phyloP scores from a whole-genome alignment of 768 basidiomycete species.

The Tubosaeta brunneosetosa region DNA sequence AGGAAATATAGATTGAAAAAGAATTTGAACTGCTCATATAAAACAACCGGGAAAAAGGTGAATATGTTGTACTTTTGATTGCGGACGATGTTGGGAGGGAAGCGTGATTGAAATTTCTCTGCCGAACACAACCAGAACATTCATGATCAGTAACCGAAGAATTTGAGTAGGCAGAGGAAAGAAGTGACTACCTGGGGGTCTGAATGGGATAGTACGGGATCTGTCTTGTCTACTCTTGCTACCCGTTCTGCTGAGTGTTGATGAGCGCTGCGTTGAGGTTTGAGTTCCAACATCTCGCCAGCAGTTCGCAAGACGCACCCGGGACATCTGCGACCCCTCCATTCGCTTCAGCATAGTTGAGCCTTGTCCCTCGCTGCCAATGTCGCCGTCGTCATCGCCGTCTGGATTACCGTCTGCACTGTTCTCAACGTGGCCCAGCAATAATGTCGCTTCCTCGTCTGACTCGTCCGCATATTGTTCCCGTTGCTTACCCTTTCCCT shows the following conservation, averaged over 20 bases:
- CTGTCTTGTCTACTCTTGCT: slow-evolving; percentile 48
- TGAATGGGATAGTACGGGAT: slow-evolving; percentile 74
- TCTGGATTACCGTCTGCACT: slow-evolving; percentile 34
- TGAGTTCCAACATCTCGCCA: neutral
- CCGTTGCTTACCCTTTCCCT: slow-evolving; percentile 42
- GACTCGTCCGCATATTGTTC: slow-evolving; percentile 59
- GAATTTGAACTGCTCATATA: slow-evolving; percentile 99
- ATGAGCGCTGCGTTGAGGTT: slow-evolving; percentile 17
- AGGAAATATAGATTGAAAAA: slow-evolving; percentile 99
- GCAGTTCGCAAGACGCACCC: slow-evolving; percentile 12
- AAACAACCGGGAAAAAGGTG: slow-evolving; percentile 95
- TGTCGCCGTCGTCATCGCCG: slow-evolving; percentile 36
- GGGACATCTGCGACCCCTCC: slow-evolving; percentile 19
- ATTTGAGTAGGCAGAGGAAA: neutral
- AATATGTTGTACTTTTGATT: slow-evolving; percentile 98
- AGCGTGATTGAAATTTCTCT: slow-evolving; percentile 71
- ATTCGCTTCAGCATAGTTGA: slow-evolving; percentile 25
- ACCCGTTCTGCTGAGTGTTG: slow-evolving; percentile 10
- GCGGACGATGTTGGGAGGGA: slow-evolving; percentile 85
- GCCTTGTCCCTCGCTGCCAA: slow-evolving; percentile 29
- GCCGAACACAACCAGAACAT: neutral
- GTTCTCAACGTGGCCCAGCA: slow-evolving; percentile 34
- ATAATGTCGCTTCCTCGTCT: slow-evolving; percentile 55
- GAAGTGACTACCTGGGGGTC: slow-evolving; percentile 53
- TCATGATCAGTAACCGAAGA: slow-evolving; percentile 1